These are phyloP conservation scores for Candida palmyrensis DNA, from an alignment of 805 yeast species.

Conservation along the genomic window DNA sequence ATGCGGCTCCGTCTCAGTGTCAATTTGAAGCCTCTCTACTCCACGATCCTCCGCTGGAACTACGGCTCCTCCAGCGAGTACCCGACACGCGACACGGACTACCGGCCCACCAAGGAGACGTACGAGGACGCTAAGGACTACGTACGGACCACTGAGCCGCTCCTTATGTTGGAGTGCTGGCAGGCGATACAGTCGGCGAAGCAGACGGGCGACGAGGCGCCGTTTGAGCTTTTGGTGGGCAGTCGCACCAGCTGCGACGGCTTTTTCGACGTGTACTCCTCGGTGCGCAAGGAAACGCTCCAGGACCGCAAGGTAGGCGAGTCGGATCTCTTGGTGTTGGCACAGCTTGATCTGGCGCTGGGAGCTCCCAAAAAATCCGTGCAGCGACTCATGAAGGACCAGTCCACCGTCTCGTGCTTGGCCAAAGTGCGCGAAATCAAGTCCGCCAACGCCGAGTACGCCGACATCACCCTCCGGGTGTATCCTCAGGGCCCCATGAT, in stretches of 20 bases:
- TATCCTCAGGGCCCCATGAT: constrained; percentile 48
- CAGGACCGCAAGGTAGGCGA: constrained; percentile 59
- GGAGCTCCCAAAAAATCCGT: constrained; percentile 12
- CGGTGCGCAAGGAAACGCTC: constrained; percentile 50
- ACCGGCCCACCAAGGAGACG: constrained; percentile 45
- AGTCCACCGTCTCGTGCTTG: constrained; percentile 50
- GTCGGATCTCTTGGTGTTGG: constrained; percentile 65
- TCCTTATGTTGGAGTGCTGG: constrained; percentile 89
- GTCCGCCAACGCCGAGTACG: constrained; percentile 54
- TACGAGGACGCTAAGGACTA: constrained; percentile 65
- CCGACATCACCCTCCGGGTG: constrained; percentile 73
- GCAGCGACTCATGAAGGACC: constrained; percentile 23
- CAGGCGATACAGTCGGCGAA: constrained; percentile 76
- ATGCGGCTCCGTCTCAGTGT: constrained; percentile 79
- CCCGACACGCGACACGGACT: constrained; percentile 50
- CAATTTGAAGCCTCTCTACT: constrained; percentile 70
- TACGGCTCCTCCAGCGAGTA: constrained; percentile 50
- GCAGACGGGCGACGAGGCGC: constrained; percentile 51
- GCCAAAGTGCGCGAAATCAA: constrained; percentile 79
- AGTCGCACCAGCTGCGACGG: constrained; percentile 79
- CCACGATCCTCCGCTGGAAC: constrained; percentile 70
- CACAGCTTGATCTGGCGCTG: constrained; percentile 26
- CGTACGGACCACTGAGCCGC: constrained; percentile 65
- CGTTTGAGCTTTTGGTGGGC: constrained; percentile 68
- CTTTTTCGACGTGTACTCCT: constrained; percentile 81